These are phyloP conservation scores for Suhomyces coccinellae DNA, from an alignment of 1,139 yeast genomes.

Conservation along the genomic window DNA sequence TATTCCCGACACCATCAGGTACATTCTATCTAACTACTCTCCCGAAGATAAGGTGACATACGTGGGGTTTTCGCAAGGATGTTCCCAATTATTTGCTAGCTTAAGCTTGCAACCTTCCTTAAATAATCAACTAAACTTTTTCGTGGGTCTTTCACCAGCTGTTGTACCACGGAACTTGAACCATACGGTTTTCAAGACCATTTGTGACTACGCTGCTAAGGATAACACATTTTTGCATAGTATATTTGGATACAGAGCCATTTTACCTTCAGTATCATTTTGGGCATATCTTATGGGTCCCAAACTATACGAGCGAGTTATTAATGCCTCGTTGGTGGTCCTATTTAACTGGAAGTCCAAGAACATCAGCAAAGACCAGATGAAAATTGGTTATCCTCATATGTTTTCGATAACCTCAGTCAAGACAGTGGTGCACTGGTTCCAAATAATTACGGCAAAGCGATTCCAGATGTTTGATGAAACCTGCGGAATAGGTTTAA, in stretches of 20 bases:
- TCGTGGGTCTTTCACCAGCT: constrained; percentile 49
- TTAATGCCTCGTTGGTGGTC: constrained; percentile 36
- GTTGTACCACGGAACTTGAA: constrained; percentile 43
- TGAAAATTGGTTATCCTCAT: constrained; percentile 45
- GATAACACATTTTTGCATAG: constrained; percentile 35
- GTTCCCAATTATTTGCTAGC: constrained; percentile 47
- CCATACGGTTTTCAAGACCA: constrained; percentile 37
- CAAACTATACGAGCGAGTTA: constrained; percentile 33
- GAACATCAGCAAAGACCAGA: constrained; percentile 37
- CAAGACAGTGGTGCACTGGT: constrained; percentile 49
- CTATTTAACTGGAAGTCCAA: constrained; percentile 45
- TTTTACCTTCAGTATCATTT: constrained; percentile 46
- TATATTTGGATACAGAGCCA: constrained; percentile 44
- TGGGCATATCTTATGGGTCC: constrained; percentile 46
- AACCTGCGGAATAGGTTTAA: constrained; percentile 39
- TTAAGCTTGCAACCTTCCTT: constrained; percentile 42
- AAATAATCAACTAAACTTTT: constrained; percentile 33
- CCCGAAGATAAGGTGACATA: constrained; percentile 27
- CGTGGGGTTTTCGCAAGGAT: constrained; percentile 50
- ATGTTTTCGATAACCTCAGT: constrained; percentile 51
- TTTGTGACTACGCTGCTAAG: constrained; percentile 38
- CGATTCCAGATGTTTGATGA: constrained; percentile 52
- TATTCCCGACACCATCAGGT: constrained; percentile 72
- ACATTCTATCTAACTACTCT: constrained; percentile 35
- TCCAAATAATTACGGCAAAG: constrained; percentile 43